Evolutionary conservation across 345 rosid species (phyloP).

Genomic region (Melastoma malabathricum): DNA sequence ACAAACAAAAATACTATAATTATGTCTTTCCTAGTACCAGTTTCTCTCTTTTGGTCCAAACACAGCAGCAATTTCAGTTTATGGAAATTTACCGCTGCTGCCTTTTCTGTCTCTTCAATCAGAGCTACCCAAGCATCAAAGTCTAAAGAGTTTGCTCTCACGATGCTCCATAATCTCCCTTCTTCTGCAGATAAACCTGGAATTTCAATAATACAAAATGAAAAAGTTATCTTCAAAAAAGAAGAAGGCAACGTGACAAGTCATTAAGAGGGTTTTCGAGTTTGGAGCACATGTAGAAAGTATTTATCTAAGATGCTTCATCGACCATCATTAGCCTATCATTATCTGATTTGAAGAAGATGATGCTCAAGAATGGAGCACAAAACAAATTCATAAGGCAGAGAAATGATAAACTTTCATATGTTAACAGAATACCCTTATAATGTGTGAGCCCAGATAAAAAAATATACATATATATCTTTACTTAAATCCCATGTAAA

Average conservation of each 20-base stretch:
- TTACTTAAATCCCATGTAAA: too few relatives aligned
- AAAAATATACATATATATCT: too few relatives aligned
- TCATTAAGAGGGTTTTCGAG: too few relatives aligned
- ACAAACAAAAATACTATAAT: too few relatives aligned
- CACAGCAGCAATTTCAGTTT: too few relatives aligned
- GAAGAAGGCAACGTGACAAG: neutral
- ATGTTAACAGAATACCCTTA: too few relatives aligned
- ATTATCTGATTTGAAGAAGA: neutral
- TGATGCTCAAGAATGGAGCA: neutral
- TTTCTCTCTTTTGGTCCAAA: too few relatives aligned
- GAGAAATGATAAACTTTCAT: too few relatives aligned
- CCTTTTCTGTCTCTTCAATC: constrained; percentile 84
- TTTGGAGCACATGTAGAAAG: neutral
- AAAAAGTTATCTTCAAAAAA: constrained; percentile 2
- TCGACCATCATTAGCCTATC: neutral
- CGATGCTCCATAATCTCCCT: constrained; percentile 81
- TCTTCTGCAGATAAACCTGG: constrained; percentile 65
- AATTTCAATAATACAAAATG: constrained; percentile 8
- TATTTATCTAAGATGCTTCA: neutral
- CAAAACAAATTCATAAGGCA: neutral
- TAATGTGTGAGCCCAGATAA: too few relatives aligned
- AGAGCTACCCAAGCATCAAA: constrained; percentile 88
- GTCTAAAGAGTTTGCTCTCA: constrained; percentile 61
- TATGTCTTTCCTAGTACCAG: too few relatives aligned
- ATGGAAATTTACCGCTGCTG: constrained; percentile 45